phyloP scores from a whole-genome alignment of 2,329 filamentous ascomycete genomes.

The Aspergillus sp. region DNA sequence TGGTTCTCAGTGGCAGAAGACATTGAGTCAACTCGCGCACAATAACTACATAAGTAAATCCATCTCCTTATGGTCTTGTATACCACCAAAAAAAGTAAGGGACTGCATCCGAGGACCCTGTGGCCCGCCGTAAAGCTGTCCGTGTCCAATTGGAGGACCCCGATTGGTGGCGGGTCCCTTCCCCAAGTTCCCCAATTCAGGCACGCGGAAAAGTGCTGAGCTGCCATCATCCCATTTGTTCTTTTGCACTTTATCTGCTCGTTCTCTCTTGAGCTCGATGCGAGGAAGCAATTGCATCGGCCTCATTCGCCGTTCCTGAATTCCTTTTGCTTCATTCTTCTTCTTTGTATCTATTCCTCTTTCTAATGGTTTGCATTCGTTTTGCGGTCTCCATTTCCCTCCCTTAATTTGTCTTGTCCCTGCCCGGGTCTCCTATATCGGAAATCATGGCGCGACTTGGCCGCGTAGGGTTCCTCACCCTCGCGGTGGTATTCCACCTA shows the following conservation, averaged over 20 bases:
- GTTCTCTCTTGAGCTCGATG: conserved; percentile 4
- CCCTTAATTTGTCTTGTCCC: conserved; percentile 2
- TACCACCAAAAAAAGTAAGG: not conserved
- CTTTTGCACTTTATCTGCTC: not conserved
- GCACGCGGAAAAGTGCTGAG: conserved; percentile 17
- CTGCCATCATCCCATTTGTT: too few relatives aligned
- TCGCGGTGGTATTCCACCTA: conserved; percentile 89
- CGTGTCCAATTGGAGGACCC: conserved; percentile 15
- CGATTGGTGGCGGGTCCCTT: conserved; percentile 20
- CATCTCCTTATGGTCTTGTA: too few relatives aligned
- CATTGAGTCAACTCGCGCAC: not conserved
- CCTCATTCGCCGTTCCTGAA: not conserved
- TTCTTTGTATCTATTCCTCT: not conserved
- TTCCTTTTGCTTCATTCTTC: not conserved
- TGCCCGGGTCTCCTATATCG: conserved; percentile 10
- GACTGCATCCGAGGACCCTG: not conserved
- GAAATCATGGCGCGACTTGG: conserved; percentile 55
- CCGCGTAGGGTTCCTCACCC: conserved; percentile 80
- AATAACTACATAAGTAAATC: too few relatives aligned
- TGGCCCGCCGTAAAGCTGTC: conserved; percentile 12
- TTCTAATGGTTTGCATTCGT: conserved; percentile 12
- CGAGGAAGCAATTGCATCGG: conserved; percentile 3
- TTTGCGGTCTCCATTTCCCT: not conserved
- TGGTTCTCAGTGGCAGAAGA: not conserved
- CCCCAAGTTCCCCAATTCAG: conserved; percentile 25